These are phyloP conservation scores for Mycocentrospora acerina DNA, from an alignment of 2,329 filamentous ascomycete species.

Conservation along the genomic window DNA sequence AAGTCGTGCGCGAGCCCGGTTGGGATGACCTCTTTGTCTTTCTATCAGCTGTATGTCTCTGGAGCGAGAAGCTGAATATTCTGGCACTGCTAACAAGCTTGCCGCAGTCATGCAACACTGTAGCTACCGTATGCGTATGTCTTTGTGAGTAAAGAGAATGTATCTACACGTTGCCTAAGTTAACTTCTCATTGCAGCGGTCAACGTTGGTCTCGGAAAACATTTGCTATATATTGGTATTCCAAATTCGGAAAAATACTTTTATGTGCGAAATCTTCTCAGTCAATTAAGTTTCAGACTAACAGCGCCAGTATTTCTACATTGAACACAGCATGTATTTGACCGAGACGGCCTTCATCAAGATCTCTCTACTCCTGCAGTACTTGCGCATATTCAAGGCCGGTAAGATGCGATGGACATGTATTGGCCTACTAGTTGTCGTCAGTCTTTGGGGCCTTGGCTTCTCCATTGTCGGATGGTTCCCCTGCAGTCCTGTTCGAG, in stretches of 20 bases:
- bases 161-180: neutral
- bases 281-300: no score
- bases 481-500: slow-evolving; percentile 28
- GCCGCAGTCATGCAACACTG: slow-evolving; percentile 25
- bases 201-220: slow-evolving; percentile 33
- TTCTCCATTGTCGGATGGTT: slow-evolving; percentile 37
- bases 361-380: slow-evolving; percentile 38
- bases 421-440: slow-evolving; percentile 20
- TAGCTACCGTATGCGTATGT: slow-evolving; percentile 25
- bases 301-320: slow-evolving; percentile 27
- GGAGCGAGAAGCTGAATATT: no score
- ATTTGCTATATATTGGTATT: slow-evolving; percentile 30
- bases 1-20: slow-evolving; percentile 33
- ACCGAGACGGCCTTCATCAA: slow-evolving; percentile 38
- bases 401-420: slow-evolving; percentile 32
- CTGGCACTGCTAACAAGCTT: no score
- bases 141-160: slow-evolving; percentile 16
- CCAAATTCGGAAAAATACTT: slow-evolving; percentile 17
- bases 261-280: slow-evolving; percentile 5
- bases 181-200: slow-evolving; percentile 24
- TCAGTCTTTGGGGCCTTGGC: slow-evolving; percentile 32
- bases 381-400: slow-evolving; percentile 40
- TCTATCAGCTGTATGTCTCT: slow-evolving; percentile 26
- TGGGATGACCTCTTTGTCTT: slow-evolving; percentile 40
- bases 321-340: slow-evolving; percentile 32